phyloP scores from a whole-genome alignment of 2,329 filamentous ascomycete species.

The Sporothrix brunneoviolacea region DNA sequence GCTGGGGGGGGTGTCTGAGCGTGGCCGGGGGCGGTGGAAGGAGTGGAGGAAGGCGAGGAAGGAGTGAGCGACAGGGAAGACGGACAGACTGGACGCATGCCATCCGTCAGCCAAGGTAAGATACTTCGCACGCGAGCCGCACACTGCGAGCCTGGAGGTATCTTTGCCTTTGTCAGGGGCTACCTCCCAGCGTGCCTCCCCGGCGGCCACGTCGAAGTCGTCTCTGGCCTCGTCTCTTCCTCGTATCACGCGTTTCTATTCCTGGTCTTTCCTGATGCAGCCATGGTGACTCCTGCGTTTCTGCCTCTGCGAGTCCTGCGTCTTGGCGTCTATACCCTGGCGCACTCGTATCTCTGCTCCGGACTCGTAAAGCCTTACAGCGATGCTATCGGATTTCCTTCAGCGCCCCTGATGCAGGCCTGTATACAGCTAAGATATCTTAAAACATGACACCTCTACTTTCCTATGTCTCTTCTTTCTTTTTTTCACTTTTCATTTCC shows the following conservation, averaged over 20 bases:
- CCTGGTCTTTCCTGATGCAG: slow-evolving; percentile 3
- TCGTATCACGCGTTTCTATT: slow-evolving; percentile 9
- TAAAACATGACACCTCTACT: too few species aligned
- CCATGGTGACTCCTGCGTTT: not conserved
- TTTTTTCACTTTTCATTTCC: too few species aligned
- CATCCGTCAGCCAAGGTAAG: too few species aligned
- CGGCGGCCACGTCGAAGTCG: not conserved
- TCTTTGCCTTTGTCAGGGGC: too few species aligned
- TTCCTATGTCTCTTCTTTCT: not conserved
- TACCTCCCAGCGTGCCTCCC: not conserved
- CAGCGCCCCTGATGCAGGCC: too few species aligned
- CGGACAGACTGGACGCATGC: too few species aligned
- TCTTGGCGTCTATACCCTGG: not conserved
- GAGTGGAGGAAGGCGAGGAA: slow-evolving; percentile 24
- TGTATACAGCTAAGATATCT: too few species aligned
- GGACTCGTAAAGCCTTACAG: too few species aligned
- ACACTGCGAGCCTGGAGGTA: too few species aligned
- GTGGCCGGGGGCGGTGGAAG: not conserved
- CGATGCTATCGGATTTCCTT: not conserved
- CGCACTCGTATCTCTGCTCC: not conserved
- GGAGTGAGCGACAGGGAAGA: not conserved
- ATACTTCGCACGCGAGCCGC: too few species aligned
- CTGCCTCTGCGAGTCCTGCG: not conserved
- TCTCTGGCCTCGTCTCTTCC: not conserved
- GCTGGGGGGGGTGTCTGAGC: slow-evolving; percentile 1